Percentiles rank a stretch among this genome's conserved stretches.
Conservation (phyloP, 2,329 filamentous ascomycete genomes). For the Cladophialophora carrionii region DNA sequence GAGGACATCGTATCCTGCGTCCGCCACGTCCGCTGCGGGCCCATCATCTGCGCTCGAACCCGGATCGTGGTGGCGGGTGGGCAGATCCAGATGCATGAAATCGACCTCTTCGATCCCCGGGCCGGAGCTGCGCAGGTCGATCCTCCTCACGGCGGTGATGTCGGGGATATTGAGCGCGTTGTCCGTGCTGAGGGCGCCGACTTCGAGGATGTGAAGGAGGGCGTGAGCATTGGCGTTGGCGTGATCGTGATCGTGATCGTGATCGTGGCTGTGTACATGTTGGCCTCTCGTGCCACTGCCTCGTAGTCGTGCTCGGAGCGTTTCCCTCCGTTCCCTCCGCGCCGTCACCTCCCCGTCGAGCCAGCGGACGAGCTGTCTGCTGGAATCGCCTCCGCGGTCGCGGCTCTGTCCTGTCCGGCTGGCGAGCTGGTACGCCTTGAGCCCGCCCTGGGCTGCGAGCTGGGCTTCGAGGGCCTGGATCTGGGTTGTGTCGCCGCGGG, state of each 20-base stretch:
- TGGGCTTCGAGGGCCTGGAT: slow-evolving; percentile 52
- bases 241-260: too few relatives aligned
- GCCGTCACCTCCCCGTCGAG: slow-evolving; percentile 42
- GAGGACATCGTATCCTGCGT: slow-evolving; percentile 73
- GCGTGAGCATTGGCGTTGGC: too few relatives aligned
- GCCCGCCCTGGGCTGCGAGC: slow-evolving; percentile 61
- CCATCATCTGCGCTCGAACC: slow-evolving; percentile 38
- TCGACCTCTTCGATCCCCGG: slow-evolving; percentile 80
- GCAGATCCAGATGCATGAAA: slow-evolving; percentile 73
- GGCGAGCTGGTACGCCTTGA: slow-evolving; percentile 64
- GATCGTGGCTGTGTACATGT: slow-evolving; percentile 8
- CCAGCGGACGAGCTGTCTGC: slow-evolving; percentile 63
- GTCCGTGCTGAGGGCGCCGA: slow-evolving; percentile 80
- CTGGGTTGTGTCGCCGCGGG: slow-evolving; percentile 49
- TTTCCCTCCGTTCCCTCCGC: slow-evolving; percentile 14
- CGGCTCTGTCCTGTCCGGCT: slow-evolving; percentile 65
- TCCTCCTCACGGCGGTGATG: slow-evolving; percentile 55
- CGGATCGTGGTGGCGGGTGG: slow-evolving; percentile 22
- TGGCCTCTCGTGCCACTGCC: too few relatives aligned
- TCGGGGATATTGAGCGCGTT: slow-evolving; percentile 74
- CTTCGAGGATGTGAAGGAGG: slow-evolving; percentile 70
- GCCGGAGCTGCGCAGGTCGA: slow-evolving; percentile 87
- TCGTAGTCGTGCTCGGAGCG: too few relatives aligned
- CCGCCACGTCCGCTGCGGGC: not conserved
- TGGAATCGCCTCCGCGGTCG: slow-evolving; percentile 66